Base-by-base conservation (phyloP, 1,284 basidiomycete species). In the Cutaneotrichosporon sp. region DNA sequence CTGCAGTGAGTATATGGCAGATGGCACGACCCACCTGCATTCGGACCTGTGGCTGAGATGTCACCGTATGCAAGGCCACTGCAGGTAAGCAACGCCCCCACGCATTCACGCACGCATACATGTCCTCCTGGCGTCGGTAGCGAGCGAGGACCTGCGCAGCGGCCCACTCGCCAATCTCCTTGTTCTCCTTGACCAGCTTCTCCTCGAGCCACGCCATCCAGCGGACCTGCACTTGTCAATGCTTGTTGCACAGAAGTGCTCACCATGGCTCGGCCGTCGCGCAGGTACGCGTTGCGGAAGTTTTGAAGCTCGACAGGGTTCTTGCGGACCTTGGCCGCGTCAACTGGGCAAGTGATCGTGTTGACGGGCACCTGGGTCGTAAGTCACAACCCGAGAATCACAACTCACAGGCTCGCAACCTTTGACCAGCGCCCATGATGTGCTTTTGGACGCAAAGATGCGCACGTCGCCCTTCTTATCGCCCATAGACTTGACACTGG, bases 191-290 rank as follows among this genome's bases (percentile, higher is more conserved):
- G 20, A 77, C 69, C 20, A 97, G 78, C 71, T 86, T 85, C 61
- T 85, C 78, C 62, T 98, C 92, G 3, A 98, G 78, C 90, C 91
- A 97, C 0, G 90, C 87, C 58, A 94, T 81, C 83, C 87, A 90
- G 59, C 80, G 80, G 21, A 84, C 68, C 69, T 73, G 42, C 17
- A 20, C 18, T 23, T 26, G 17, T 49, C 17, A 34, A 22, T 17
- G 33, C 41, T n/a, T 20, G 8, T 20, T n/a, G 2, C 8, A 3
- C 0, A n/a, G 20, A 22, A 8, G 2, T 30, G 60, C 69, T 50
- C 43, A 91, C 91, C 72, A 87, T 91, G n/a, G 90, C 87, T 34
- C 83, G 86, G 17, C 93, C 94, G 71, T 98, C 94, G 43, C 92
- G 81, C 8, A 91, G 74, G 73, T 97, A 97, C 0, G 91, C 90